phyloP scores from a whole-genome alignment of 2,329 filamentous ascomycete genomes.

The Phyllosticta citriasiana region DNA sequence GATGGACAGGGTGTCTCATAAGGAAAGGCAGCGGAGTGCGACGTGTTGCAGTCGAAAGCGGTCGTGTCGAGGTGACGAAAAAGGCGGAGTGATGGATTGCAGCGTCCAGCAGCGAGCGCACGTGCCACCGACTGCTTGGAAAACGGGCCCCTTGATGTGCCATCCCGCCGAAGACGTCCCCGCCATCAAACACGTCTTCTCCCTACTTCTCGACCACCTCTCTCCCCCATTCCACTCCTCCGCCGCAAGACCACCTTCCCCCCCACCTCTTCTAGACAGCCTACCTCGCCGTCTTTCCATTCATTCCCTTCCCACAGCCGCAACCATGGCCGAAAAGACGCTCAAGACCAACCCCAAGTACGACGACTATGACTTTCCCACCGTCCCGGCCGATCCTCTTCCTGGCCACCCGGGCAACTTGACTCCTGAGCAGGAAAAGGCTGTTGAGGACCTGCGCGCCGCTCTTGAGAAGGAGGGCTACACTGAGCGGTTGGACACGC shows the following conservation, averaged over 20 bases:
- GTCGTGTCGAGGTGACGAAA: not conserved
- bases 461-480: conserved; percentile 76
- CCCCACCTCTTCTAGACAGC: not conserved
- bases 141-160: not conserved
- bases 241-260: not conserved
- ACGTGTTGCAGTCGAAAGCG: not conserved
- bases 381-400: conserved; percentile 57
- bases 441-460: conserved; percentile 74
- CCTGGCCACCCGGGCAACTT: conserved; percentile 82
- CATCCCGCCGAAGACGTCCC: conserved; percentile 1
- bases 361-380: conserved; percentile 91
- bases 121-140: conserved; percentile 1
- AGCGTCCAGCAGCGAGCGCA: not conserved
- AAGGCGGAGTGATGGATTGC: not conserved
- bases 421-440: conserved; percentile 76
- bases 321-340: conserved; percentile 20
- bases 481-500: conserved; percentile 77
- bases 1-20: not conserved
- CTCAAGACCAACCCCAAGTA: conserved; percentile 71
- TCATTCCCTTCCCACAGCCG: not conserved
- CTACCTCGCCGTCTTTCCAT: not conserved
- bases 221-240: conserved; percentile 1
- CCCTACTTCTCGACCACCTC: conserved; percentile 8
- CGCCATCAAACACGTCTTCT: conserved; percentile 5
- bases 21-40: conserved; percentile 1